Percentiles rank a stretch among this genome's conserved stretches.
phyloP scores from a whole-genome alignment of 2,329 filamentous ascomycete genomes.

The Lasiodiplodia sp. region DNA sequence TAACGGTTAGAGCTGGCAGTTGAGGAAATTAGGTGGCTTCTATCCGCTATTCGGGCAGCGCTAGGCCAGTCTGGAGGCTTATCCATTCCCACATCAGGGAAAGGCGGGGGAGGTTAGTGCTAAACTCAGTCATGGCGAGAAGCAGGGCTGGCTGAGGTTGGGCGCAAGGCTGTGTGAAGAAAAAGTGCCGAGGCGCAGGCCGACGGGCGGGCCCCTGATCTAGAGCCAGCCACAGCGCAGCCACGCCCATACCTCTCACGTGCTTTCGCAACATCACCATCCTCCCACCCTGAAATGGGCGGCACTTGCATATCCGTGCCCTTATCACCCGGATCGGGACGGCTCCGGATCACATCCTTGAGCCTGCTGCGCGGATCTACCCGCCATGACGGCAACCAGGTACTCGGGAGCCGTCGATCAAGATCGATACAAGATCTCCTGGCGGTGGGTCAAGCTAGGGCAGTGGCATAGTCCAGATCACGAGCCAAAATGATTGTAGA shows the following conservation, averaged over 20 bases:
- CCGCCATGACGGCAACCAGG: neutral
- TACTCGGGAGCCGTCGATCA: neutral
- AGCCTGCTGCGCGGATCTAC: constrained; percentile 1
- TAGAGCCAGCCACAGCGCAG: constrained; percentile 19
- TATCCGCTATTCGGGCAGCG: neutral
- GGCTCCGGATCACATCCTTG: neutral
- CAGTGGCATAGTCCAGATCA: neutral
- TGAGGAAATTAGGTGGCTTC: constrained; percentile 12
- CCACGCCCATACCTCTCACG: constrained; percentile 1
- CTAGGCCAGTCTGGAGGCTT: neutral
- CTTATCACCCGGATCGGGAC: neutral
- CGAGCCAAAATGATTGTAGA: neutral
- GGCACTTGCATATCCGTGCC: neutral
- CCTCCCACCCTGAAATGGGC: neutral
- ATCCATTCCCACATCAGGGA: neutral
- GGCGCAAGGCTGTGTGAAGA: neutral
- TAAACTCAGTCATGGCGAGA: neutral
- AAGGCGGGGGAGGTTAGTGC: neutral
- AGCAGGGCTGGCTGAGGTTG: neutral
- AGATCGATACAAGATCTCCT: neutral
- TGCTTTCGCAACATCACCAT: neutral
- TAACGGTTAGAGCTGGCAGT: neutral
- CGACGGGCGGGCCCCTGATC: constrained; percentile 6
- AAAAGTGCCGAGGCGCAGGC: neutral
- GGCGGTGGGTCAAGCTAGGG: neutral